These are phyloP conservation scores for Penicillium sp. DNA, from an alignment of 2,329 filamentous ascomycete species.

Conservation along the genomic window DNA sequence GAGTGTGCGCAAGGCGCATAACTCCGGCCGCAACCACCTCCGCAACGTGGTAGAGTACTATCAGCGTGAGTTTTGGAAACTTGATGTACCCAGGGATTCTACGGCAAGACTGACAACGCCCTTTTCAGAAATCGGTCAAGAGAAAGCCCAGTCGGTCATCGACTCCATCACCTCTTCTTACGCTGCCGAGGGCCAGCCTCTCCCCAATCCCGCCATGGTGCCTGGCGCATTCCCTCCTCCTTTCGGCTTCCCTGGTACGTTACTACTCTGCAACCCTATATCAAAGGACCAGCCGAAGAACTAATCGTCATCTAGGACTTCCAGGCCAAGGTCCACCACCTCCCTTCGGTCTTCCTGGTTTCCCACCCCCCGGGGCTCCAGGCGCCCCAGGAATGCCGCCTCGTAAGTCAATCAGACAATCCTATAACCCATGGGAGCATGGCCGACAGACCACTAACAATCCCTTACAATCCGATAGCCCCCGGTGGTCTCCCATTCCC, in stretches of 20 bases:
- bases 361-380: slow-evolving; percentile 42
- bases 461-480: slow-evolving; percentile 28
- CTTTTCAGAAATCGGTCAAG: slow-evolving; percentile 81
- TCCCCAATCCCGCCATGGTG: slow-evolving; percentile 79
- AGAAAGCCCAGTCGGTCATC: slow-evolving; percentile 97
- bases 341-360: slow-evolving; percentile 55
- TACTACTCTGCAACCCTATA: slow-evolving; percentile 1
- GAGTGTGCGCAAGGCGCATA: slow-evolving; percentile 98
- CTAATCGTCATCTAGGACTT: slow-evolving; percentile 20
- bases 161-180: slow-evolving; percentile 97
- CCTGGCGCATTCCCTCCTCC: slow-evolving; percentile 50
- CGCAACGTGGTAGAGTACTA: slow-evolving; percentile 99
- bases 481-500: slow-evolving; percentile 54
- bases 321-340: slow-evolving; percentile 51
- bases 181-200: slow-evolving; percentile 84
- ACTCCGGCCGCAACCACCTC: slow-evolving; percentile 91
- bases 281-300: background rate
- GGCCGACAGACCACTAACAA: background rate
- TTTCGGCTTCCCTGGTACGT: slow-evolving; percentile 60
- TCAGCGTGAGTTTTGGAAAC: slow-evolving; percentile 60
- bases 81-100: background rate
- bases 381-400: slow-evolving; percentile 45
- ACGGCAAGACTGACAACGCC: background rate
- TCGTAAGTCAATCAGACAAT: slow-evolving; percentile 47
- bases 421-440: background rate